These are phyloP conservation scores for Blastobotrys elegans DNA, from an alignment of 1,139 yeast genomes.

Conservation along the genomic window DNA sequence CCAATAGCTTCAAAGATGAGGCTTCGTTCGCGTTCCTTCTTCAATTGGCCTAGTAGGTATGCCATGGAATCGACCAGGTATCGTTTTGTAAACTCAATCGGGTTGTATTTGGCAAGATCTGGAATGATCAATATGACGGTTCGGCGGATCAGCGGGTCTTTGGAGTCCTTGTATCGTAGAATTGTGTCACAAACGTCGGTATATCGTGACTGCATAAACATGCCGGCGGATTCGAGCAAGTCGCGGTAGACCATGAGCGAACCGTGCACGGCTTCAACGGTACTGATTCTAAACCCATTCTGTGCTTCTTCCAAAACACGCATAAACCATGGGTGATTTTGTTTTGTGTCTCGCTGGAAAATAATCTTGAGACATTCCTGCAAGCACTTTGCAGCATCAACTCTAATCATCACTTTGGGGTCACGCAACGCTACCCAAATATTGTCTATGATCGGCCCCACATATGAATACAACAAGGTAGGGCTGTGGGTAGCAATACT, in stretches of 20 bases:
- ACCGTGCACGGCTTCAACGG: slow-evolving; percentile 74
- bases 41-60: slow-evolving; percentile 73
- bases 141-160: slow-evolving; percentile 66
- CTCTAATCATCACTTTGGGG: slow-evolving; percentile 64
- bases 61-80: slow-evolving; percentile 77
- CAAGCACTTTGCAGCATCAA: slow-evolving; percentile 79
- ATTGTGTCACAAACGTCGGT: slow-evolving; percentile 75
- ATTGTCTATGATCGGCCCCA: slow-evolving; percentile 71
- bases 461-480: slow-evolving; percentile 71
- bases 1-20: slow-evolving; percentile 83
- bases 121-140: slow-evolving; percentile 84
- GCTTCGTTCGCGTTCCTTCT: slow-evolving; percentile 71
- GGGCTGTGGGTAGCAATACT: slow-evolving; percentile 89
- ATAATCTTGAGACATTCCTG: slow-evolving; percentile 74
- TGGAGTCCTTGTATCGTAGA: slow-evolving; percentile 71
- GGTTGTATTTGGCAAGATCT: slow-evolving; percentile 71
- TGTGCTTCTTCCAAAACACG: slow-evolving; percentile 61
- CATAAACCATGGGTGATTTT: slow-evolving; percentile 70
- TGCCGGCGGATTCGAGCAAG: slow-evolving; percentile 59
- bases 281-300: slow-evolving; percentile 43
- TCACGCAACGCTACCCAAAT: slow-evolving; percentile 88
- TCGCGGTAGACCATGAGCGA: slow-evolving; percentile 79
- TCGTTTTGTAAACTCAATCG: slow-evolving; percentile 70
- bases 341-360: slow-evolving; percentile 68
- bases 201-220: slow-evolving; percentile 65